Evolutionary conservation across 2,329 filamentous ascomycete genomes (phyloP).

Genomic region (Clarireedia monteithiana): DNA sequence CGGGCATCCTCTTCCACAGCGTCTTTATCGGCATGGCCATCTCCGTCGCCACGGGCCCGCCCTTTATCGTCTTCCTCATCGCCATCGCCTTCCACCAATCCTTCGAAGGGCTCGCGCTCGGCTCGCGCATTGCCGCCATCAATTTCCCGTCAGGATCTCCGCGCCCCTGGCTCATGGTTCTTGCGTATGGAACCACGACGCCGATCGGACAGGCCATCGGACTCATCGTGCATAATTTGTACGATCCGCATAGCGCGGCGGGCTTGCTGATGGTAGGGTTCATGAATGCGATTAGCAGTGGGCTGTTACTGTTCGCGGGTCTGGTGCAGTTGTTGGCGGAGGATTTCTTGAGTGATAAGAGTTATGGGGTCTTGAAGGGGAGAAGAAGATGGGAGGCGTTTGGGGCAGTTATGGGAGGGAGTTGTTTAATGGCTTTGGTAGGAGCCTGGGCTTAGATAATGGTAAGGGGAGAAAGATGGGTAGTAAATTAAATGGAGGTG

Average conservation of each 20-base stretch:
- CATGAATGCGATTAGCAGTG: conserved; percentile 80
- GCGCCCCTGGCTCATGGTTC: conserved; percentile 73
- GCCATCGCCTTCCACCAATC: conserved; percentile 82
- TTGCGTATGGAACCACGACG: conserved; percentile 70
- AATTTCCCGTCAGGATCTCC: conserved; percentile 66
- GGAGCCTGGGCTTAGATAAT: conserved; percentile 49
- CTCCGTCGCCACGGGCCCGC: conserved; percentile 70
- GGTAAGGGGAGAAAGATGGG: background rate
- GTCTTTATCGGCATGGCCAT: conserved; percentile 85
- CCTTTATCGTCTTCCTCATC: conserved; percentile 71
- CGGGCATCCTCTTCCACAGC: conserved; percentile 77
- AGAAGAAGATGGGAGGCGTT: conserved; percentile 53
- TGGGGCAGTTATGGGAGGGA: conserved; percentile 50
- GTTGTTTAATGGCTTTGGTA: conserved; percentile 57
- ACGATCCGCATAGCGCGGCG: conserved; percentile 68
- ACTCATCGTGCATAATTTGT: conserved; percentile 67
- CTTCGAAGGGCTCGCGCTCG: conserved; percentile 81
- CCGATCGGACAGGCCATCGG: conserved; percentile 80
- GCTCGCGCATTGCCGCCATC: conserved; percentile 75
- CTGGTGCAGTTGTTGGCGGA: conserved; percentile 79
- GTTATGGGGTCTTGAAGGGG: conserved; percentile 51
- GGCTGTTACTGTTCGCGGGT: conserved; percentile 72
- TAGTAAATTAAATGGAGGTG: background rate
- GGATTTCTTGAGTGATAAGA: conserved; percentile 70
- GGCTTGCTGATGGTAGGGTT: conserved; percentile 77